Evolutionary conservation across 2,329 filamentous ascomycete species (phyloP), one percentile per base, ranked within the genome.

Genomic region (Colletotrichum costaricense): DNA sequence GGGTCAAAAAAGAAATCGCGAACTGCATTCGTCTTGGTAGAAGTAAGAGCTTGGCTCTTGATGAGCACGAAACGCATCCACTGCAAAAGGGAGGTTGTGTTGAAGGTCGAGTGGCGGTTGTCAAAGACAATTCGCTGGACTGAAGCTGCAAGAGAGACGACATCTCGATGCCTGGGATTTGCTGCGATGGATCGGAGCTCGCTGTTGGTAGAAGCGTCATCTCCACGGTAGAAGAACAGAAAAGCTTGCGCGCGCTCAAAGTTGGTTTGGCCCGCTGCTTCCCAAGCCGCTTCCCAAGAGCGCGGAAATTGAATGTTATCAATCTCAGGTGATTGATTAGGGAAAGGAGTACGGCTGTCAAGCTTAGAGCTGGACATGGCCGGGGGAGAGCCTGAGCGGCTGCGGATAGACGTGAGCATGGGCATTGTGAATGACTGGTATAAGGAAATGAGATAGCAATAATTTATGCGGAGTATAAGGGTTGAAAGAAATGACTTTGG

Each of bases 1-100:
- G 80, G 79, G 58, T 82, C 81, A 64, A 82, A 82, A 68, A 81
- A 82, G 74, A 82, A 82, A 69, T 82, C 79, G 12, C 81, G 71
- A 12, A 81, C 76, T 4, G 75, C 64, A 12, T 76, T 72, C 9
- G 78, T 75, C 11, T 76, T 76, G 9, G 79, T 76, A 3, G 76
- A 76, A 19, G 76, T 75, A 5, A 77, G 76, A 0, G 79, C 74
- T 9, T 74, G 72, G 11, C 78, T 76, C 75, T 79, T 81, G 75
- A 82, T 76, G 7, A 82, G 75, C 73, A 82, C 78, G 67, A 81
- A 82, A 16, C 80, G 80, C 56, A 82, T 75, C 26, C 78, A 77
- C 65, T 82, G 81, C 57, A 82, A 69, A 16, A 82, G 66, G 3
- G 78, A 78, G 3, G 77, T 80, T 2, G 77, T 72, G 14, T 67